Evolutionary conservation across 768 basidiomycete genomes (phyloP).

Genomic region (Peribolospora baueri): DNA sequence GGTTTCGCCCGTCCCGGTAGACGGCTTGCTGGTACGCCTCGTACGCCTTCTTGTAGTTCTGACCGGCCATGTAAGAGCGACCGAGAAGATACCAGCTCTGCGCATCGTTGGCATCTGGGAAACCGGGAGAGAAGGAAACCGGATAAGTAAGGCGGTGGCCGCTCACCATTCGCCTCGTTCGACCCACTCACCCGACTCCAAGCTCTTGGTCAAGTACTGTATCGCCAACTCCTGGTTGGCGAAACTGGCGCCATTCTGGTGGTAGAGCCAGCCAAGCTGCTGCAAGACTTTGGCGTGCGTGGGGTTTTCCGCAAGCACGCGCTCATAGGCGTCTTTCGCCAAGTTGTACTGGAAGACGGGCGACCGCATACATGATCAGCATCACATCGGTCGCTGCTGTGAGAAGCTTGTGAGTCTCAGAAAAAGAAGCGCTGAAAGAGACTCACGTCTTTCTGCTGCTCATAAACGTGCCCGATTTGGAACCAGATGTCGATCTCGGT

Average conservation of each 20-base stretch:
- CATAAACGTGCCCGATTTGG: constrained; percentile 96
- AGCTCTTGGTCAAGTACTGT: constrained; percentile 71
- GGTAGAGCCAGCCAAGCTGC: constrained; percentile 92
- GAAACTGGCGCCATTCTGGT: constrained; percentile 81
- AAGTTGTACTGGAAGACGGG: constrained; percentile 37
- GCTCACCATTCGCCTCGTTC: not conserved
- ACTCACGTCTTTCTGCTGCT: constrained; percentile 84
- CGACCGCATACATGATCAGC: no score
- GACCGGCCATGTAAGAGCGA: constrained; percentile 92
- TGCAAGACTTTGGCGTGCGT: constrained; percentile 90
- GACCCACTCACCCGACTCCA: constrained; percentile 57
- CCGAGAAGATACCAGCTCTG: constrained; percentile 98
- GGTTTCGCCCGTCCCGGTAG: constrained; percentile 93
- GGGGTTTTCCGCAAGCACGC: constrained; percentile 77
- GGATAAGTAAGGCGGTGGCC: not conserved
- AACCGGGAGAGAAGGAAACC: not conserved
- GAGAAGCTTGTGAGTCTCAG: no score
- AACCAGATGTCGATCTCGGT: constrained; percentile 98
- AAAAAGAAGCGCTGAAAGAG: not conserved
- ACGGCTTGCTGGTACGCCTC: constrained; percentile 98
- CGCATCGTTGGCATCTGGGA: constrained; percentile 70
- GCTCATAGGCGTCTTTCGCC: constrained; percentile 87
- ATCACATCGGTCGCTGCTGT: no score
- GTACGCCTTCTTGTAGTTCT: constrained; percentile 98
- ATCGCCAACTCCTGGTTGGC: constrained; percentile 90